phyloP scores from a whole-genome alignment of 495 filamentous ascomycete genomes.

The Monascus purpureus region DNA sequence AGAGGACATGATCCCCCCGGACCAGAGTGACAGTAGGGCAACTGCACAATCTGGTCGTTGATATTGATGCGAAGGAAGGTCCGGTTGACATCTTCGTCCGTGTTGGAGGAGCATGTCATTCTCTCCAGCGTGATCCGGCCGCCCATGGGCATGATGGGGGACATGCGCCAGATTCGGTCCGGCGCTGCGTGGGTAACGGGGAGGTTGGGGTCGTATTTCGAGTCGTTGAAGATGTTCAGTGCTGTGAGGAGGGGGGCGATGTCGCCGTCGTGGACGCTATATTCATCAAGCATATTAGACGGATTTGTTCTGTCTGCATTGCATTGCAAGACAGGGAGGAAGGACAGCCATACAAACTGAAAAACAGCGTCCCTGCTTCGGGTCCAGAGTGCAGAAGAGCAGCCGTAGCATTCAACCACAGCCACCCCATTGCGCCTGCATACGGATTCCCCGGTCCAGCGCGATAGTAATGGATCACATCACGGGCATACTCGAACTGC shows the following conservation, averaged over 20 bases:
- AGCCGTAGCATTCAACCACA: slow-evolving; percentile 48
- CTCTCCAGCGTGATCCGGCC: slow-evolving; percentile 43
- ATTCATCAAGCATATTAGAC: no score
- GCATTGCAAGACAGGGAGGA: not conserved
- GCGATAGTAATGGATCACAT: slow-evolving; percentile 46
- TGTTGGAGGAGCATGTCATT: slow-evolving; percentile 21
- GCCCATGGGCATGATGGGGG: slow-evolving; percentile 44
- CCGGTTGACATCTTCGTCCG: slow-evolving; percentile 4
- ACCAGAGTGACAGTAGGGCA: slow-evolving; percentile 36
- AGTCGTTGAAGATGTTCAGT: slow-evolving; percentile 36
- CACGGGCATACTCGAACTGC: slow-evolving; percentile 46
- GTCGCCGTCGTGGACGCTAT: slow-evolving; percentile 47
- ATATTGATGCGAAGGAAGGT: slow-evolving; percentile 41
- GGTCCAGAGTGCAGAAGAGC: slow-evolving; percentile 34
- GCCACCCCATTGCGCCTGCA: slow-evolving; percentile 43
- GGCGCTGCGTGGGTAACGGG: slow-evolving; percentile 26
- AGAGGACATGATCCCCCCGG: slow-evolving; percentile 41
- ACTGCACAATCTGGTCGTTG: slow-evolving; percentile 41
- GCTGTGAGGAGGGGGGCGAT: slow-evolving; percentile 42
- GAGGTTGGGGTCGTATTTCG: slow-evolving; percentile 20
- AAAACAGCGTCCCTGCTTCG: slow-evolving; percentile 34
- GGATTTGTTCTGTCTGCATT: not conserved
- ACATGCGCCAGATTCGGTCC: slow-evolving; percentile 38
- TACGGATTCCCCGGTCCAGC: slow-evolving; percentile 45
- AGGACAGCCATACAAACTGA: slow-evolving; percentile 37